Evolutionary conservation across 768 basidiomycete species (phyloP), one percentile per base, ranked within the genome.

Genomic region (Tricholoma furcatifolium): DNA sequence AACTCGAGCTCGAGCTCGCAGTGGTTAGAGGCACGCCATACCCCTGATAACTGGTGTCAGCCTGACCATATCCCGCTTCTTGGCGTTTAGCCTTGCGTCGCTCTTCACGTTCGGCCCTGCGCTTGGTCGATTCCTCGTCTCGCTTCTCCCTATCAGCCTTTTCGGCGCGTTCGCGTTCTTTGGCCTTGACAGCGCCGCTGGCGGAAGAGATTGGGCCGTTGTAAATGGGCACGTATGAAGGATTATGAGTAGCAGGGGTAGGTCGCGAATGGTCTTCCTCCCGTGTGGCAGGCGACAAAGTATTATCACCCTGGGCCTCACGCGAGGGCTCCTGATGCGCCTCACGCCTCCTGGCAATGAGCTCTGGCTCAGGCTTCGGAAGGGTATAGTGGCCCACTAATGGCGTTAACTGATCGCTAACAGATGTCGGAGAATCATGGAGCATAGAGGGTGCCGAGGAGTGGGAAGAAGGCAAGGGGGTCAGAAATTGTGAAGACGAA

Each of bases 141-240:
- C 30, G 23, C 46, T 53, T 53, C 3, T 48, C 50, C 12, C 46
- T 58, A 44, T 60, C 66, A 57, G 62, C 66, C 35, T 54, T 64
- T 36, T 66, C 68, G 57, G 54, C 64, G 56, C 53, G 68, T 61
- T 54, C 66, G 32, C 62, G 67, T 47, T 68, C 68, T 47, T 54
- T 61, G 14, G 75, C 79, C 69, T 76, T 74, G 4, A 82, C 82
- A 44, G 74, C 79, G 35, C 73, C 74, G 51, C 81, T 83, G 9
- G 82, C 82, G 47, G 74, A 73, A 20, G 79, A 79, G 23, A 53
- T 27, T 24, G 32, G 24, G 17, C 34, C 34, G 21, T 43, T 38
- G 7, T 27, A 27, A 27, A 7, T 3, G 27, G 7, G 27, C 27
- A 27, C 27, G 7, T 27, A 27, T 3, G 18, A 18, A 20, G 52